phyloP scores from a whole-genome alignment of 2,329 filamentous ascomycete genomes.

The Alternaria incomplexa region DNA sequence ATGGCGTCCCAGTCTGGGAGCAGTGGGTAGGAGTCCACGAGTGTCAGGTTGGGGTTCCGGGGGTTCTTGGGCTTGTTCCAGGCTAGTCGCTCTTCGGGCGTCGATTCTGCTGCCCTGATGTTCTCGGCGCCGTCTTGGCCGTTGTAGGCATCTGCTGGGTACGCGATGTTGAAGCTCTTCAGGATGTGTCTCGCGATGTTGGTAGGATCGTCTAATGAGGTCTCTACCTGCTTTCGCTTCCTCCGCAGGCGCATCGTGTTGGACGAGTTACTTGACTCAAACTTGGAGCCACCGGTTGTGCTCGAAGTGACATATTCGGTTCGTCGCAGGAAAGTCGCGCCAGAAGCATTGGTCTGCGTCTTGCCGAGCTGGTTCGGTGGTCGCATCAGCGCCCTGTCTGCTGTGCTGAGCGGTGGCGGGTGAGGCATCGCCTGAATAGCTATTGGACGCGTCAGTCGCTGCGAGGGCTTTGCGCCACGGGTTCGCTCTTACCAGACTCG shows the following conservation, averaged over 20 bases:
- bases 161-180: constrained; percentile 70
- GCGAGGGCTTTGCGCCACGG: constrained; percentile 12
- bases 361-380: constrained; percentile 86
- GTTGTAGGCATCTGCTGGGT: constrained; percentile 69
- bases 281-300: constrained; percentile 50
- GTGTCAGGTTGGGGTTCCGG: constrained; percentile 61
- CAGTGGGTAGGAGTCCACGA: constrained; percentile 66
- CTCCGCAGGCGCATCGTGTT: constrained; percentile 49
- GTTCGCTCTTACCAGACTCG: constrained; percentile 73
- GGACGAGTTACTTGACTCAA: constrained; percentile 60
- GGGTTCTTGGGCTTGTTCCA: constrained; percentile 68
- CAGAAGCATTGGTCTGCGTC: constrained; percentile 74
- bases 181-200: constrained; percentile 66
- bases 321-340: constrained; percentile 90
- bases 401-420: constrained; percentile 75
- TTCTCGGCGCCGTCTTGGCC: constrained; percentile 66
- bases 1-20: constrained; percentile 67
- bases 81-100: constrained; percentile 62
- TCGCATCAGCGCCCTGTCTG: constrained; percentile 82
- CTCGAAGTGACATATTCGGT: constrained; percentile 87
- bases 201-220: constrained; percentile 62
- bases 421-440: constrained; percentile 82
- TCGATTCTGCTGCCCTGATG: constrained; percentile 60
- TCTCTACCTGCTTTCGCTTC: constrained; percentile 46
- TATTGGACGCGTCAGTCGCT: constrained; percentile 48